Evolutionary conservation across 2,329 filamentous ascomycete species (phyloP), one percentile per base, ranked within the genome.

Genomic region (Phyllosticta citribraziliensis): DNA sequence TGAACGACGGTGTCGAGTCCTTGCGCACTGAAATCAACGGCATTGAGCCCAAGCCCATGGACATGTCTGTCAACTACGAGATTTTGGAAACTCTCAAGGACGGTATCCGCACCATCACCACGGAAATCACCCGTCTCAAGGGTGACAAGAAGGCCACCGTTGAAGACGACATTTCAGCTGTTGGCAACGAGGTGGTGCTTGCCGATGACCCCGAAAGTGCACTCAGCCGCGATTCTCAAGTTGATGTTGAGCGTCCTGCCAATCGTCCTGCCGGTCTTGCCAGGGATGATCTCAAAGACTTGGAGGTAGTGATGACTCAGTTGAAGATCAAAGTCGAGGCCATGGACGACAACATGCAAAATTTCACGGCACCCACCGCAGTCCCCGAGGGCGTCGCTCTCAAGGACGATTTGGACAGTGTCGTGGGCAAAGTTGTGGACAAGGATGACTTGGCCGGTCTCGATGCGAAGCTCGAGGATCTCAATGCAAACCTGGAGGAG

Each of bases 11-110:
- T 1, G 80, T 97, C 47, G 88, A 89, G 63, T 83, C 82, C 52
- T 80, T 97, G 35, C 84, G 90, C 5, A 80, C 83, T 17, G 92
- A 97, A 66, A 82, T 96, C 56, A 79, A 83, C 65, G 87, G 87
- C 69, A 81, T 94, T 17, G 80, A 85, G 22, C 86, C 93, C 70
- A 94, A 91, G 75, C 89, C 91, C 5, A 78, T 84, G 0, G 91
- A 96, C 67, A 82, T 93, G 73, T 92, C 88, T 0, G 86, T 90
- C 62, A 93, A 89, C 63, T 89, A 96, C 65, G 91, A 97, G 73
- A 92, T 97, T 58, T 80, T 97, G 0, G 89, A 96, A 63, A 90
- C 89, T 0, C 80, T 97, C 61, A 95, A 88, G 71, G 82, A 86
- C n/a, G 92, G 91, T 0, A 78, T 97, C 9, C 85, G 88, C 52